A percentile compares a stretch with the other conserved stretches of the same genome.
These are phyloP conservation scores for Phylloboletellus chloephorus DNA, from an alignment of 1,284 basidiomycete species.

Conservation along the genomic window DNA sequence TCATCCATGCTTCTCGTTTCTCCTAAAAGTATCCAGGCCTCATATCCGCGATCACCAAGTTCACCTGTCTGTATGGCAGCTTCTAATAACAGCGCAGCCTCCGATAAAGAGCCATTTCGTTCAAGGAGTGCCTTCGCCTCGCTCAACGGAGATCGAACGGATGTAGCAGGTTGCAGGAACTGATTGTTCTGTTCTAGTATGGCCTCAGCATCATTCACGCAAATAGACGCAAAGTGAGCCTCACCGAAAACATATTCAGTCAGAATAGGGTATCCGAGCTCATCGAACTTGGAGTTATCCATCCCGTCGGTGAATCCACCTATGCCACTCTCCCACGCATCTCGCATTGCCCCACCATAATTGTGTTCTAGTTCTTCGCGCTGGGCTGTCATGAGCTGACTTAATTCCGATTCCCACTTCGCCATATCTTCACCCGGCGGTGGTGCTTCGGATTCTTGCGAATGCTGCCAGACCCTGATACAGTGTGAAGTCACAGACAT, in stretches of 20 bases:
- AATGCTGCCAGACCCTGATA: constrained; percentile 52
- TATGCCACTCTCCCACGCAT: constrained; percentile 53
- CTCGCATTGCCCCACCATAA: constrained; percentile 55
- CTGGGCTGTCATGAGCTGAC: constrained; percentile 65
- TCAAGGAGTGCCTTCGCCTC: constrained; percentile 72
- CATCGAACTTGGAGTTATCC: constrained; percentile 51
- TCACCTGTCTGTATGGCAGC: constrained; percentile 80
- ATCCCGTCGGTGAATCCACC: constrained; percentile 40
- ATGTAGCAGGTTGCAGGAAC: constrained; percentile 50
- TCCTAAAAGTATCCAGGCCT: constrained; percentile 91
- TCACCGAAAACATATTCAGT: constrained; percentile 72
- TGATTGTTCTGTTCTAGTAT: constrained; percentile 61
- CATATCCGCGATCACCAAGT: constrained; percentile 74
- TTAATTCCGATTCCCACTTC: constrained; percentile 88
- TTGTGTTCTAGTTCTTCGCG: constrained; percentile 61
- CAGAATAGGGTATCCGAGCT: constrained; percentile 68
- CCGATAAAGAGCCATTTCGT: constrained; percentile 77
- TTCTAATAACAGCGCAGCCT: constrained; percentile 81
- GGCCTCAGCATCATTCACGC: constrained; percentile 8
- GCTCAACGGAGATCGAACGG: constrained; percentile 54
- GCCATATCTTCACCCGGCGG: constrained; percentile 63
- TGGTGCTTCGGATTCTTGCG: constrained; percentile 53
- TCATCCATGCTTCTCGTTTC: constrained; percentile 97
- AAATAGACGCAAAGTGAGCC: constrained; percentile 20
- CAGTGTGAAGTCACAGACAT: constrained; percentile 5